Conservation (phyloP, 441 rosid species). For the Oxalis stricta region DNA sequence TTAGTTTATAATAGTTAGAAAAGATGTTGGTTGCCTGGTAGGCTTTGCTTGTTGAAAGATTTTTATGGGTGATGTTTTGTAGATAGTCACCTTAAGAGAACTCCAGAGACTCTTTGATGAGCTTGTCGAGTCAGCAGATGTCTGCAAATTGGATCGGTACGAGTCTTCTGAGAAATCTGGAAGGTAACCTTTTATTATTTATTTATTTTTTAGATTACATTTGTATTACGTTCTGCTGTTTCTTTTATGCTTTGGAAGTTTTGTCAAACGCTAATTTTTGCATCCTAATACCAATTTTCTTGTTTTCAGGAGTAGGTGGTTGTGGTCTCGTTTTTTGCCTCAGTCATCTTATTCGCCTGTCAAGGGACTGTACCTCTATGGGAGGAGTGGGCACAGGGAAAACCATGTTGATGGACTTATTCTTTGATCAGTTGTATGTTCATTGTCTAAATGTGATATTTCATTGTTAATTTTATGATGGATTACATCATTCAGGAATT, state of each 20-base stretch:
- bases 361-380: slow-evolving; percentile 82
- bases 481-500: not conserved
- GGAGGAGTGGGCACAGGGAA: slow-evolving; percentile 98
- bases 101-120: slow-evolving; percentile 87
- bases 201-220: not conserved
- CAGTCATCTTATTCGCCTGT: slow-evolving; percentile 66
- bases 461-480: not conserved
- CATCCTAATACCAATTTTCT: slow-evolving; percentile 6
- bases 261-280: not conserved
- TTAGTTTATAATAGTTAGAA: not conserved
- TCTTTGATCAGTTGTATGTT: slow-evolving; percentile 73
- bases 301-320: slow-evolving; percentile 76
- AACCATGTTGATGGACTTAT: slow-evolving; percentile 98
- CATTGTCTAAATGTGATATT: slow-evolving; percentile 1
- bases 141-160: slow-evolving; percentile 80
- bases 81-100: slow-evolving; percentile 71
- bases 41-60: slow-evolving; percentile 6
- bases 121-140: slow-evolving; percentile 65
- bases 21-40: not conserved
- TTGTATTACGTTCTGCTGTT: slow-evolving; percentile 5
- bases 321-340: slow-evolving; percentile 78
- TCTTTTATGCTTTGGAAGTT: not conserved
- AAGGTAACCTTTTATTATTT: slow-evolving; percentile 29
- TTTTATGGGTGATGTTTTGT: slow-evolving; percentile 16
- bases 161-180: slow-evolving; percentile 56